Base-by-base conservation (phyloP, 352 stramenopile species). In the Pythium monospermum region DNA sequence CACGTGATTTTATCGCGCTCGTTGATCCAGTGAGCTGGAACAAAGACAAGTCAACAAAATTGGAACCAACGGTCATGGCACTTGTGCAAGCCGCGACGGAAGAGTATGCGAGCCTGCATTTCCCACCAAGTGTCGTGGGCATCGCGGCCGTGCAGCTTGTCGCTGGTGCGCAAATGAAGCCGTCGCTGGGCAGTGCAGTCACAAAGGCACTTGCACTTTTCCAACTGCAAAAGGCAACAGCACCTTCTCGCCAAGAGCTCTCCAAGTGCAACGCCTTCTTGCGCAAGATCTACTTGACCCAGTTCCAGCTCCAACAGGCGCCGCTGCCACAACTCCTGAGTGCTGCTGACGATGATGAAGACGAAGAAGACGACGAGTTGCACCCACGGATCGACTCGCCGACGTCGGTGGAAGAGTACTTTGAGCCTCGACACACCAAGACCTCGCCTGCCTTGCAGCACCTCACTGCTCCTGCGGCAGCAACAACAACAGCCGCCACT, bases 1-100 rank as follows among this genome's bases (percentile, higher is more conserved):
- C 76, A 4, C 71, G 80, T 2, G 77, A 88, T 55, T 73, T 89
- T 23, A 64, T 80, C 6, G 45, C 71, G 30, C 61, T 78, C 11
- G 49, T 85, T 10, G 49, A 59, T 16, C n/a, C 39, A 25, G 30
- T 35, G 4, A 32, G 50, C 25, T 52, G 53, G 8, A 36, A 50
- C 16, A 21, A 51, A 19, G 41, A 59, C 8, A 49, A 58, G 19
- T 25, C n/a, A n/a, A n/a, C n/a, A n/a, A n/a, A n/a, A n/a, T n/a
- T 64, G 3, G 40, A 54, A 33, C 36, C 31, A 3, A 36, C 49
- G 10, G 50, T 50, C 16, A 56, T 65, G 57, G 40, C 43, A 1
- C 57, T 65, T 7, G 40, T 59, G 16, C 57, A 65, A 32, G 49
- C 38, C 26, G 50, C 50, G 1, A 49, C 22, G 19, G 57, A 65